Conservation (phyloP, 148 eudicot genomes). For the Rhododendron simsii region DNA sequence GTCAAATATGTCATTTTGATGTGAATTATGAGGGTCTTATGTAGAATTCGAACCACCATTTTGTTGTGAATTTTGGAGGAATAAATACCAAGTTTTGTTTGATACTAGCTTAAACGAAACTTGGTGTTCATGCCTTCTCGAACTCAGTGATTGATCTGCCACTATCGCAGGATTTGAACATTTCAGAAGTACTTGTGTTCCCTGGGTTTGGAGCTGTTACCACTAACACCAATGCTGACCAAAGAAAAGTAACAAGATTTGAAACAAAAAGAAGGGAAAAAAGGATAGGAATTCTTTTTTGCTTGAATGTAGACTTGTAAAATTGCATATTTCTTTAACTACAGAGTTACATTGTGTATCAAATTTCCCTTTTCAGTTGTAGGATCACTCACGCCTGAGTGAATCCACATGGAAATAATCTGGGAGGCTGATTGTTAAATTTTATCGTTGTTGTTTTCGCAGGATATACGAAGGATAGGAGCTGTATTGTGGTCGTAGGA, state of each 20-base stretch:
- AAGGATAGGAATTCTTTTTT: background rate
- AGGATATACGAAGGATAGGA: conserved; percentile 52
- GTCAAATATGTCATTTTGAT: background rate
- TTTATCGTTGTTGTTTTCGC: background rate
- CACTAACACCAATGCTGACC: background rate
- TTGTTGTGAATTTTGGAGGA: background rate
- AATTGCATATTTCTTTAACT: background rate
- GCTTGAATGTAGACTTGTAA: background rate
- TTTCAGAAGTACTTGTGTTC: background rate
- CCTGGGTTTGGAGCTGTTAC: background rate
- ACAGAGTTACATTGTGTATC: too few species aligned
- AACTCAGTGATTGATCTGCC: background rate
- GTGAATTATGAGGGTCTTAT: background rate
- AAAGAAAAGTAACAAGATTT: background rate
- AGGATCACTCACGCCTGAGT: background rate
- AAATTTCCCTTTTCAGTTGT: background rate
- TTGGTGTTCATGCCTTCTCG: background rate
- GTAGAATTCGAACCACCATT: background rate
- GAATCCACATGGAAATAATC: background rate
- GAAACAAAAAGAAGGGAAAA: background rate
- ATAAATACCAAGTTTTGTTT: background rate
- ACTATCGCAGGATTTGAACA: background rate
- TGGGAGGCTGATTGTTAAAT: background rate
- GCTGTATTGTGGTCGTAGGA: conserved; percentile 50
- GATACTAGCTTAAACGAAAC: background rate